Conservation (phyloP, 371 early-diverging fungal species). For the Nematocida sp. region DNA sequence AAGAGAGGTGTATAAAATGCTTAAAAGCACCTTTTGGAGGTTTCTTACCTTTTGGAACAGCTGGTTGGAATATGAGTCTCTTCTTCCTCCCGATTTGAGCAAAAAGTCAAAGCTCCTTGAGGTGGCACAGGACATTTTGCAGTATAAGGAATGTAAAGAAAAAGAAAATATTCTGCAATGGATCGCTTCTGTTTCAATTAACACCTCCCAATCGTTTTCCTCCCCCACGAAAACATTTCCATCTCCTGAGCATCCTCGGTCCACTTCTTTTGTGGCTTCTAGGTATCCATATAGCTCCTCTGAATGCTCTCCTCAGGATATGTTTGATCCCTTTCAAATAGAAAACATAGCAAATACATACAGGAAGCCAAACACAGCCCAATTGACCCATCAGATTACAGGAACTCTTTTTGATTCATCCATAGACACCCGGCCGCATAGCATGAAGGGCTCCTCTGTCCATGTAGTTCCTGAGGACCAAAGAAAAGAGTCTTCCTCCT, state of each 20-base stretch:
- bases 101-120: constrained; percentile 55
- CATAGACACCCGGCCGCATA: neutral
- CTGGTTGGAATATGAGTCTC: constrained; percentile 52
- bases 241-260: neutral
- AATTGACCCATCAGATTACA: neutral
- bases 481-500: neutral
- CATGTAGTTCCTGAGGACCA: neutral
- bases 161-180: constrained; percentile 54
- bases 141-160: constrained; percentile 58
- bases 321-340: neutral
- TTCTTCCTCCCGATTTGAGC: constrained; percentile 26
- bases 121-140: constrained; percentile 55
- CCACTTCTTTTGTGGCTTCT: no score
- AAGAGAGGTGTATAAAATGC: constrained; percentile 60
- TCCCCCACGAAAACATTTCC: neutral
- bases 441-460: neutral
- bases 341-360: neutral
- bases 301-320: neutral
- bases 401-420: constrained; percentile 49
- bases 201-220: neutral
- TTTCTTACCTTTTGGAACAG: constrained; percentile 57
- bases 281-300: neutral
- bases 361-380: neutral
- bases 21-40: constrained; percentile 58
- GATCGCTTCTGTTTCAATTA: constrained; percentile 19